These are phyloP conservation scores for Zanthoxylum bungeanum DNA, from an alignment of 345 rosid genomes.

Conservation along the genomic window DNA sequence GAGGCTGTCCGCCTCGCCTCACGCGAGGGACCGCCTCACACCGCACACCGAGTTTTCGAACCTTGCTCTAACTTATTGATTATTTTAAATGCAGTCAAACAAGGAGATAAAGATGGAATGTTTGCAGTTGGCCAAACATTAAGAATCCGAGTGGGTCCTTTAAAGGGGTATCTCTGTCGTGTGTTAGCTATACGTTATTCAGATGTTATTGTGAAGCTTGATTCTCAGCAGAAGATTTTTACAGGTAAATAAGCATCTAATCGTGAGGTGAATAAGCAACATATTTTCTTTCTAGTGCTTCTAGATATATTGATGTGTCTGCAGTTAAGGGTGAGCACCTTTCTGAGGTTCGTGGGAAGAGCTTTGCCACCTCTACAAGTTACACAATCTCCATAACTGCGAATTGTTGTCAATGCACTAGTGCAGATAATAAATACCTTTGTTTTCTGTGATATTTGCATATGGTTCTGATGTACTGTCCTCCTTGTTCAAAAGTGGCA, in stretches of 20 bases:
- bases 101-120: constrained; percentile 60
- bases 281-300: constrained; percentile 12
- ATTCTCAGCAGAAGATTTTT: constrained; percentile 79
- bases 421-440: too few relatives aligned
- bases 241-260: constrained; percentile 44
- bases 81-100: constrained; percentile 58
- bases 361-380: constrained; percentile 44
- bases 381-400: constrained; percentile 15
- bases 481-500: constrained; percentile 49
- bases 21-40: too few relatives aligned
- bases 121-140: constrained; percentile 85
- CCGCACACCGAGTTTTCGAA: too few relatives aligned
- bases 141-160: constrained; percentile 87
- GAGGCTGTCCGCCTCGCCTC: too few relatives aligned
- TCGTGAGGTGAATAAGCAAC: constrained; percentile 11
- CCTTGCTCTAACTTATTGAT: constrained; percentile 28
- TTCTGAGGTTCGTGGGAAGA: constrained; percentile 78
- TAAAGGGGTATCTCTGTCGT: constrained; percentile 91
- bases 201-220: constrained; percentile 92
- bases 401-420: too few relatives aligned
- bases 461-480: constrained; percentile 27
- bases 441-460: constrained; percentile 11
- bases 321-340: constrained; percentile 90
- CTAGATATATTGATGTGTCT: constrained; percentile 22
- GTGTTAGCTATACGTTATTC: constrained; percentile 71